Base-by-base conservation (phyloP, 768 basidiomycete species). In the Lactarius sanguifluus region DNA sequence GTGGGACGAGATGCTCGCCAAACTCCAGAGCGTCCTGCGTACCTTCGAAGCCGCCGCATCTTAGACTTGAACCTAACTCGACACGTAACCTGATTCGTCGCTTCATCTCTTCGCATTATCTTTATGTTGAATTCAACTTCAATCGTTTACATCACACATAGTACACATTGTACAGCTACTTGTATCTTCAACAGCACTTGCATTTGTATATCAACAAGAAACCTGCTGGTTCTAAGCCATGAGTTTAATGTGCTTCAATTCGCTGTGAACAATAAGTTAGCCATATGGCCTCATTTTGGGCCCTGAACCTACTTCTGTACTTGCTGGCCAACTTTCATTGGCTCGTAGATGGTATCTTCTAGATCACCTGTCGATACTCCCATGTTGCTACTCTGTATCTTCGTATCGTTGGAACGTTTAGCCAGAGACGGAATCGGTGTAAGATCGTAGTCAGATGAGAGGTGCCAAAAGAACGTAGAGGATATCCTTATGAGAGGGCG, bases 401-500 rank as follows among this genome's bases (percentile, higher is more conserved):
- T 77, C 43, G 86, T 69, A 9, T 73, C 75, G 16, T 79, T 77
- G 2, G 87, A 85, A 38, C 81, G 82, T 7, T 79, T 76, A 12
- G 75, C 71, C 25, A 96, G 78, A 0, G 75, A 69, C 9, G 85
- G 82, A 3, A 94, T 83, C 2, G 91, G 86, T 9, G 76, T 79
- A n/a, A 95, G 82, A 60, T 91, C 87, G 65, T 85, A 86, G 75
- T 95, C 92, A 1, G 94, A 94, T 0, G 87, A 92, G 15, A 97
- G 82, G 73, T 95, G 94, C 91, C 91, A 96, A 81, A 97, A 97
- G 77, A 96, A 95, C 0, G 95, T 98, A 2, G 93, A 96, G 3
- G 94, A 96, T 69, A 98, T 95, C n/a, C 96, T 89, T 70, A 96
- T 92, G 41, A 90, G 79, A 15, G 96, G 96, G n/a, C 96, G 87